Evolutionary conservation across 495 filamentous ascomycete genomes (phyloP).

Genomic region (Margaritispora aquatica): DNA sequence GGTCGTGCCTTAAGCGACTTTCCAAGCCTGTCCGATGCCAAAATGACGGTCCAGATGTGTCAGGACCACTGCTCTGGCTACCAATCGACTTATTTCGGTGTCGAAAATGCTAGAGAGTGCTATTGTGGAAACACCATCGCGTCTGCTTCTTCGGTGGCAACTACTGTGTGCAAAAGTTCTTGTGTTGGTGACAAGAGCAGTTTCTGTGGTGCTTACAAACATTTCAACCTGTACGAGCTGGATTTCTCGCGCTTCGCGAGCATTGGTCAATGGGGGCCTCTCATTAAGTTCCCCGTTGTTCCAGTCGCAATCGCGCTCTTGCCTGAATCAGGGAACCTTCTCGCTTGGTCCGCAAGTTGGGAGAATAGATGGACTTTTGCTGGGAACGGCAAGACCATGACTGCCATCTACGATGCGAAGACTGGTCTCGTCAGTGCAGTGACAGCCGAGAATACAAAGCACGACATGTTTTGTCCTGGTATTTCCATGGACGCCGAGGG

Average conservation of each 20-base stretch:
- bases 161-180: not conserved
- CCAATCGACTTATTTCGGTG: not conserved
- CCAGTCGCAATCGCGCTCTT: not conserved
- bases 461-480: constrained; percentile 58
- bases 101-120: not conserved
- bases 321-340: not conserved
- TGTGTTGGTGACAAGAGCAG: not conserved
- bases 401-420: not conserved
- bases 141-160: not conserved
- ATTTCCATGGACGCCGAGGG: constrained; percentile 45
- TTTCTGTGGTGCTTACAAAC: not conserved
- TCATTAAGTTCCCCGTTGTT: not conserved
- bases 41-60: not conserved
- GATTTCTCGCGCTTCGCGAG: not conserved
- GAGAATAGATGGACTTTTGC: not conserved
- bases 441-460: constrained; percentile 32
- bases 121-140: not conserved
- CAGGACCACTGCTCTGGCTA: not conserved
- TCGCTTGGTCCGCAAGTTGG: not conserved
- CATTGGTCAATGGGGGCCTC: not conserved
- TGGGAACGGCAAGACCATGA: not conserved
- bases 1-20: not conserved
- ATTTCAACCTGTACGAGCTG: not conserved
- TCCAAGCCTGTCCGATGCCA: not conserved
- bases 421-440: not conserved